Conservation (phyloP, 202 grass and related monocot species). For the Panicum virgatum region DNA sequence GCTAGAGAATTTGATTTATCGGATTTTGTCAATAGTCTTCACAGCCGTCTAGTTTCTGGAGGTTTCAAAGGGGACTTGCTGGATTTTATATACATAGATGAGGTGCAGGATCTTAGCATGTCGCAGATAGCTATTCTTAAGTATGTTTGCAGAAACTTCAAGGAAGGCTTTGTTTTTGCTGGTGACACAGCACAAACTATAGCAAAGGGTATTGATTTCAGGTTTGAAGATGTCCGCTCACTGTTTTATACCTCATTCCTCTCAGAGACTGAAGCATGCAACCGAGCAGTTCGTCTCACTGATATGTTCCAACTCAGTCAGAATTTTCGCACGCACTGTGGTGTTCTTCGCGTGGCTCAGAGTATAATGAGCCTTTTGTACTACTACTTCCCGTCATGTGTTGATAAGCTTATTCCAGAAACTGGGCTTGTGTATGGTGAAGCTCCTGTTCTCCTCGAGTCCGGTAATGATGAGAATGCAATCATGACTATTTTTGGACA, state of each 20-base stretch:
- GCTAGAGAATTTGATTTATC: conserved; percentile 76
- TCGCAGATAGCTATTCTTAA: conserved; percentile 77
- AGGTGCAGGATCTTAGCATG: conserved; percentile 94
- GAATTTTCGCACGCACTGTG: conserved; percentile 90
- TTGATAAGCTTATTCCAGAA: conserved; percentile 80
- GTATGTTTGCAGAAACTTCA: conserved; percentile 77
- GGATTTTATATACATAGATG: conserved; percentile 85
- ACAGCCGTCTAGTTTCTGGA: conserved; percentile 37
- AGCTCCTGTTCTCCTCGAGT: conserved; percentile 84
- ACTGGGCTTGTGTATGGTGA: conserved; percentile 82
- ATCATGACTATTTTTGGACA: conserved; percentile 86
- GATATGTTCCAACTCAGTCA: conserved; percentile 82
- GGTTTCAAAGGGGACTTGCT: conserved; percentile 53
- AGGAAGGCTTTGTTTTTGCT: conserved; percentile 84
- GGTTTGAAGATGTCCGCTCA: conserved; percentile 83
- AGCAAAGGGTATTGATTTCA: conserved; percentile 83
- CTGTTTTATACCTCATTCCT: conserved; percentile 79
- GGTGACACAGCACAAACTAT: conserved; percentile 93
- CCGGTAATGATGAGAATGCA: conserved; percentile 74
- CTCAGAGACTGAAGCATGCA: conserved; percentile 28
- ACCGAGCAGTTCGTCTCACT: conserved; percentile 25
- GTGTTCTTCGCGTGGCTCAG: conserved; percentile 74
- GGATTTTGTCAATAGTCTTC: conserved; percentile 80
- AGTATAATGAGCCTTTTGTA: conserved; percentile 84
- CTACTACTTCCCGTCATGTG: conserved; percentile 69